Base-by-base conservation (phyloP, 257 asterid species). In the Lycium barbarum region DNA sequence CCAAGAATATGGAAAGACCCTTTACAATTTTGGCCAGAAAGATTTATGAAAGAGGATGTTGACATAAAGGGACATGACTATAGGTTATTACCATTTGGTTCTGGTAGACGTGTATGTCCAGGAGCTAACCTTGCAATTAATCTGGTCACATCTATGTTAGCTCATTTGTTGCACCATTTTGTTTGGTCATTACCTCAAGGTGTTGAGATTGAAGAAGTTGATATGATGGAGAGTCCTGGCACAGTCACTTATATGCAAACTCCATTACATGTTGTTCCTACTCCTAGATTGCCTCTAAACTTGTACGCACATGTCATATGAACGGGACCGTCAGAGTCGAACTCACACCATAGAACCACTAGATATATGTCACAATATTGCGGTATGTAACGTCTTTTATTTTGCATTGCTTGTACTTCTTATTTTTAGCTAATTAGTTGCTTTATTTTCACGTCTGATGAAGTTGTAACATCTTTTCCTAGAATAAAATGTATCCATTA, bases 201-300 rank as follows among this genome's bases (percentile, higher is more conserved):
- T 2, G 82, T 86, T 51, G 91, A 72, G 87, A 90, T 93, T 0
- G 94, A 91, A 58, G 97, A 93, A 20, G 91, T 95, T 72, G 97
- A 93, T 87, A 88, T 93, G 97, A 89, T 91, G 85, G 98, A 92
- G 90, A 95, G 89, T 55, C 98, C 98, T 0, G 98, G 98, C 18
- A 80, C 84, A 0, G 97, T 95, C 17, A 92, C 97, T 2, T 95
- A 95, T 87, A 93, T 95, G 98, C 87, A 85, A 17, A 90, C 89
- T 13, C 95, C 98, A 0, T 80, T 95, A 36, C 76, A 89, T 74
- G 97, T 91, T 7, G 91, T 93, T 26, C 89, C 94, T 0, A 90
- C 90, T 0, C 97, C 98, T 0, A 85, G 98, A 57, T 86, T 93
- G 86, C 86, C 98, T 1, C 89, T 73, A 0, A 92, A 79, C 20